Evolutionary conservation across 345 rosid species (phyloP), one percentile per base, ranked within the genome.

Genomic region (Murraya koenigii): DNA sequence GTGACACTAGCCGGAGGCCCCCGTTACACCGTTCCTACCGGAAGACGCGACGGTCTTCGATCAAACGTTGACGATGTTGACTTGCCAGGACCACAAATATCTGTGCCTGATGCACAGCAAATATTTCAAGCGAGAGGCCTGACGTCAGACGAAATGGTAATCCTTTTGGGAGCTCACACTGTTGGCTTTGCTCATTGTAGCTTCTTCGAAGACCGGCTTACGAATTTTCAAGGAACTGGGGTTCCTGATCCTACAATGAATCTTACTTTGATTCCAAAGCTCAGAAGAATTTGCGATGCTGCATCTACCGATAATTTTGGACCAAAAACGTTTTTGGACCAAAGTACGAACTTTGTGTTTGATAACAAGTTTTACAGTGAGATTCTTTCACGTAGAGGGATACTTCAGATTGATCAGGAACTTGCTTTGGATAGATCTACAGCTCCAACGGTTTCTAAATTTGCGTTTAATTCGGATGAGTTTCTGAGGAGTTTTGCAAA

Each of bases 81-180:
- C 89, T 80, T 94, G 74, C 98, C 94, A 9, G 91, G 85, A 8
- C 93, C 96, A n/a, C 28, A 81, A 7, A n/a, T 75, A 7, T 73
- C 87, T 1, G 89, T 91, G 9, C n/a, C 81, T 0, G 72, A 85
- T 47, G 85, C 94, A 1, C 58, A 79, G 35, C 80, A 82, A 28
- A 0, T 44, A 38, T 92, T 94, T 84, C 77, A 56, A 6, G 70
- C 82, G 4, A 89, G 82, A 80, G 90, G 90, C 1, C 80, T 92
- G 68, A 83, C 70, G 6, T 39, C 84, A 22, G 66, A 78, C 25
- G 94, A 92, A 0, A 92, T 92, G 96, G 90, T 84, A n/a, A 84
- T 89, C 62, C 97, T 91, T 20, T 76, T 93, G 56, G 97, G 97
- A 52, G 95, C 86, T 9, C 97, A 94, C 75, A 85, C 95, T 0